phyloP scores from a whole-genome alignment of 768 basidiomycete species.

The Baorangia bicolor region DNA sequence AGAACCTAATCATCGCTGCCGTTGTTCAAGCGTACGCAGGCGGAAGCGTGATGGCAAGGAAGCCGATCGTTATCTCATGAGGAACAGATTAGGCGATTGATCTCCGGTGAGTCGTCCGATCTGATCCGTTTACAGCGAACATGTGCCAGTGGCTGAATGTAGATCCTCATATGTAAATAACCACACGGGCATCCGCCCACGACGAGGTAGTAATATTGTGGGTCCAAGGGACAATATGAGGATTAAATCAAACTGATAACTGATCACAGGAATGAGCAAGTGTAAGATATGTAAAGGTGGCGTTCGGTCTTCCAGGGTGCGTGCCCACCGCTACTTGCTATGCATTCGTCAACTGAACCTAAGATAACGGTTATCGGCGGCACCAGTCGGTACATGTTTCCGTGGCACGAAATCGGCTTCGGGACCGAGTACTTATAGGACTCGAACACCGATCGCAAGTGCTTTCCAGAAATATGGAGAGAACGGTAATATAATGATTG shows the following conservation, averaged over 20 bases:
- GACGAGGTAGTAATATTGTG: slow-evolving; percentile 4
- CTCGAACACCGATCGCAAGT: not conserved
- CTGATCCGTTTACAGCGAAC: not conserved
- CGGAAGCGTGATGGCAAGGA: not conserved
- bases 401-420: not conserved
- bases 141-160: not conserved
- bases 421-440: not conserved
- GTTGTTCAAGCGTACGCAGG: not conserved
- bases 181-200: not conserved
- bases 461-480: not conserved
- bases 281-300: slow-evolving; percentile 12
- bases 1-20: slow-evolving; percentile 9
- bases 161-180: slow-evolving; percentile 6
- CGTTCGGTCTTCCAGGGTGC: slow-evolving; percentile 10
- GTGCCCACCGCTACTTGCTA: too few relatives aligned
- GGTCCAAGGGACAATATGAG: slow-evolving; percentile 15
- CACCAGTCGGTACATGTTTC: slow-evolving; percentile 5
- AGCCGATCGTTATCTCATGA: not conserved
- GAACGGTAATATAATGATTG: not conserved
- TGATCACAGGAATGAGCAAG: slow-evolving; percentile 11
- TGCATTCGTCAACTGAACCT: not conserved
- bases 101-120: slow-evolving; percentile 3
- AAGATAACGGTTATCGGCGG: slow-evolving; percentile 17
- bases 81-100: not conserved
- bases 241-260: not conserved